These are phyloP conservation scores for Candida tropicalis DNA, from an alignment of 1,139 yeast species.

Conservation along the genomic window DNA sequence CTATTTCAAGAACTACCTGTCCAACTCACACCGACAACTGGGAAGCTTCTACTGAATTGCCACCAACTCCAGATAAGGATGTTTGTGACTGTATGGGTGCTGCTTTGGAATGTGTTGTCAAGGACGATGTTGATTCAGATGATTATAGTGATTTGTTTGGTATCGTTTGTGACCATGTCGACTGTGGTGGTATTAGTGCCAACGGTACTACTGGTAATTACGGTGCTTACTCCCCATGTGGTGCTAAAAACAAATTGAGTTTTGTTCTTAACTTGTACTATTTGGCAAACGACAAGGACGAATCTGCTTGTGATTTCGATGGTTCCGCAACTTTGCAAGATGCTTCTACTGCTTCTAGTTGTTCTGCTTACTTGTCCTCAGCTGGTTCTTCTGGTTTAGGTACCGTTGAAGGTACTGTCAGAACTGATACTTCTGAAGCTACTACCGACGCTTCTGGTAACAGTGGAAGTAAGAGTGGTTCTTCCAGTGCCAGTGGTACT, in stretches of 20 bases:
- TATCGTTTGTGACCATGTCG: constrained; percentile 51
- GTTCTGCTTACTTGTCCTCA: constrained; percentile 44
- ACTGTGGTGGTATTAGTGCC: constrained; percentile 54
- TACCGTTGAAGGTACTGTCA: constrained; percentile 34
- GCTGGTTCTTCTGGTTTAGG: constrained; percentile 47
- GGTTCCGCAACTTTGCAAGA: constrained; percentile 59
- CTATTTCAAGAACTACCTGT: constrained; percentile 41
- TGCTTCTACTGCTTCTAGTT: constrained; percentile 56
- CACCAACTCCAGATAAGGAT: constrained; percentile 68
- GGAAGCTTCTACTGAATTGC: constrained; percentile 58
- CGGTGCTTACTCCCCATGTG: constrained; percentile 65
- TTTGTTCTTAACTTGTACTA: constrained; percentile 64
- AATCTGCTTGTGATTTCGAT: constrained; percentile 64
- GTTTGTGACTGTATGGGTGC: constrained; percentile 58
- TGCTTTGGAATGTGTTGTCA: constrained; percentile 55
- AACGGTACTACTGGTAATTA: constrained; percentile 65
- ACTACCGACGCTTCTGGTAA: constrained; percentile 36
- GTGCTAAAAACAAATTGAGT: constrained; percentile 61
- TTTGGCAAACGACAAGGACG: constrained; percentile 41
- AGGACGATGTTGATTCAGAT: constrained; percentile 39
- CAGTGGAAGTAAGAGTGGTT: constrained; percentile 24
- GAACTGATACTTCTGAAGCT: constrained; percentile 29
- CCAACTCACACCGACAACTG: constrained; percentile 54
- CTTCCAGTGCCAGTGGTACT: constrained; percentile 19
- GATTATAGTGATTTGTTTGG: constrained; percentile 60